A percentile compares a stretch with the other conserved stretches of the same genome.
These are phyloP conservation scores for Pseudopyrenochaeta lycopersici DNA, from an alignment of 2,329 filamentous ascomycete species.

Conservation along the genomic window DNA sequence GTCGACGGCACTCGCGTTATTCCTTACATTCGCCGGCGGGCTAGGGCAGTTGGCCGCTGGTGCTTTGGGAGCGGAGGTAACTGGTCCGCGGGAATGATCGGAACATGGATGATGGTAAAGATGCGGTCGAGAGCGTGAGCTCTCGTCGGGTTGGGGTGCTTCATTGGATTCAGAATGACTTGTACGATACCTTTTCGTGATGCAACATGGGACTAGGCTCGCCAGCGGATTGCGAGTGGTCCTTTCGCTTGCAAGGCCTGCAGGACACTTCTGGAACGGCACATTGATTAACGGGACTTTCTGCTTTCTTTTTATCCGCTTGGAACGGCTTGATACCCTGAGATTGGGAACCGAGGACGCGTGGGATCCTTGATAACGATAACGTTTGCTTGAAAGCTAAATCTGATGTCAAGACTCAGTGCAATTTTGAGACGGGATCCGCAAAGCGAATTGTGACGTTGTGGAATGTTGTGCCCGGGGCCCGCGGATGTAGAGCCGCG, in stretches of 20 bases:
- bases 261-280: background rate
- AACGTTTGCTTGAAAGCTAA: background rate
- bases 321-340: conserved; percentile 3
- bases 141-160: background rate
- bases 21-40: conserved; percentile 45
- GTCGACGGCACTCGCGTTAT: conserved; percentile 46
- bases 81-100: conserved; percentile 24
- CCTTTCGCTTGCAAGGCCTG: background rate
- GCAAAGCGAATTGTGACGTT: background rate
- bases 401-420: background rate
- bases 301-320: background rate
- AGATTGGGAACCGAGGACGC: background rate
- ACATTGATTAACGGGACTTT: background rate
- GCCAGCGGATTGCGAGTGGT: background rate
- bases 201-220: too few species aligned
- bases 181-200: background rate
- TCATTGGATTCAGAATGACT: background rate
- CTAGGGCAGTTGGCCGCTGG: conserved; percentile 44
- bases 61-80: conserved; percentile 48
- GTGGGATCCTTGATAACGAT: background rate
- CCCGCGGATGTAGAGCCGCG: conserved; percentile 2
- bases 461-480: conserved; percentile 8
- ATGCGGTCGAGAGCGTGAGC: background rate
- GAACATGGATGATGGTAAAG: background rate
- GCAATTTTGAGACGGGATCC: background rate